Percentiles rank a stretch among this genome's conserved stretches.
These are phyloP conservation scores for Elsinoe necatrix DNA, from an alignment of 2,329 filamentous ascomycete species.

Conservation along the genomic window DNA sequence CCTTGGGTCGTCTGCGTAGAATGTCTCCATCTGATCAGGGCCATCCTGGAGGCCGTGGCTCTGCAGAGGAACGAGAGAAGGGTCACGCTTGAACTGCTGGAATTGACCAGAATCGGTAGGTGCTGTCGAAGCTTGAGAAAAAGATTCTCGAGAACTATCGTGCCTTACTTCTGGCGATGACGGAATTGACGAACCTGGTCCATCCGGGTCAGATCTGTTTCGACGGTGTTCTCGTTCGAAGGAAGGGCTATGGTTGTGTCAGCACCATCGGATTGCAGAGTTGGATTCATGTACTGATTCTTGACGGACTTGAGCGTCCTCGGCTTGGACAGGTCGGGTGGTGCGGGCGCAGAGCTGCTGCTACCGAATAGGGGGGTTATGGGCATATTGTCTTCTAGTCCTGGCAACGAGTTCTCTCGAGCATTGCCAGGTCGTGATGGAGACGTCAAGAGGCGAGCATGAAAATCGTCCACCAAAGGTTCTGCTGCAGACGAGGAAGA, in stretches of 20 bases:
- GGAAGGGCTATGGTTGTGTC: neutral
- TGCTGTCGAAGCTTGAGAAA: constrained; percentile 30
- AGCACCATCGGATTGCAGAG: neutral
- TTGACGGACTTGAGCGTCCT: neutral
- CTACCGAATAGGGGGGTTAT: neutral
- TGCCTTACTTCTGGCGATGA: constrained; percentile 25
- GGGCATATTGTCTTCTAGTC: constrained; percentile 4
- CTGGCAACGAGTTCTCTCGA: neutral
- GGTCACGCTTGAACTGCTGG: constrained; percentile 17
- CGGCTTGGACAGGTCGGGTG: neutral
- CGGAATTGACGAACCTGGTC: constrained; percentile 9
- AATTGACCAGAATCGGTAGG: constrained; percentile 23
- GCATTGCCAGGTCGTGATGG: neutral
- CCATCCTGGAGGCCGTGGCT: constrained; percentile 35
- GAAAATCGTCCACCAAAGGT: constrained; percentile 24
- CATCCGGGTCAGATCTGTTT: constrained; percentile 4
- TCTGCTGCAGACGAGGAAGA: constrained; percentile 13
- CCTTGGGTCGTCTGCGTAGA: constrained; percentile 47
- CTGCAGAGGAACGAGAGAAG: constrained; percentile 36
- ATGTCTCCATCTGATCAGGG: constrained; percentile 37
- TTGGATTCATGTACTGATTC: neutral
- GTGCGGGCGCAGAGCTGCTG: neutral
- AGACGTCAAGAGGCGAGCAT: constrained; percentile 17
- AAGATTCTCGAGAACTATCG: constrained; percentile 27
- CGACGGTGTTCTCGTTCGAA: constrained; percentile 8